phyloP scores from a whole-genome alignment of 306 rosid genomes.

The Rosa multiflora region DNA sequence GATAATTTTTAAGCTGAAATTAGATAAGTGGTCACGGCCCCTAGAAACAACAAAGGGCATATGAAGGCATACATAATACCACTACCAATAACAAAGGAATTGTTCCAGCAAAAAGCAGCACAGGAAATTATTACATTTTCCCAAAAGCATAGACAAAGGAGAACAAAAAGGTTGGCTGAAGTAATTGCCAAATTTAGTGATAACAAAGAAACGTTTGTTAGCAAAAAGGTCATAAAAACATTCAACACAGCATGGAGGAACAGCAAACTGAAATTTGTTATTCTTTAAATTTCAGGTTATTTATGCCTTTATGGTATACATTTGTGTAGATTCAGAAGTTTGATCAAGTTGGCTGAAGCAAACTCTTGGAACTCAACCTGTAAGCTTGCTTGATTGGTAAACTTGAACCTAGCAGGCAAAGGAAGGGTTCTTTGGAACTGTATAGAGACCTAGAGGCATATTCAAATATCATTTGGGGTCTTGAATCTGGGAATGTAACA shows the following conservation, averaged over 20 bases:
- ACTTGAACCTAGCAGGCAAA: too few relatives aligned
- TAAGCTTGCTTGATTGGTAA: too few relatives aligned
- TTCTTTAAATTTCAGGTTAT: conserved; percentile 13
- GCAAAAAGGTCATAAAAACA: conserved; percentile 3
- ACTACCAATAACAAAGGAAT: neutral
- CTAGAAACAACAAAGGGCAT: neutral
- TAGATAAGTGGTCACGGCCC: too few relatives aligned
- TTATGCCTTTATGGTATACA: too few relatives aligned
- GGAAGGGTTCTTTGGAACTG: too few relatives aligned
- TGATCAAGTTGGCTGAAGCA: too few relatives aligned
- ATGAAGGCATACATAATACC: neutral
- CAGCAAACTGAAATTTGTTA: conserved; percentile 34
- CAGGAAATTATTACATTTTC: neutral
- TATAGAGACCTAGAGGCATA: too few relatives aligned
- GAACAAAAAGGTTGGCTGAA: neutral
- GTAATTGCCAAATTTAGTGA: neutral
- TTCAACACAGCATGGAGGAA: conserved; percentile 18
- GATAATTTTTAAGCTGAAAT: too few relatives aligned
- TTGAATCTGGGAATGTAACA: too few relatives aligned
- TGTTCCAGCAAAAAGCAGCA: neutral
- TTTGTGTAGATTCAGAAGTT: too few relatives aligned
- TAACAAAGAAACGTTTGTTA: neutral
- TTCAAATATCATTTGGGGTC: too few relatives aligned
- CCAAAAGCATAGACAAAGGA: neutral
- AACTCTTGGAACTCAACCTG: too few relatives aligned